A percentile compares a stretch with the other conserved stretches of the same genome.
phyloP scores from a whole-genome alignment of 768 basidiomycete species.

The Collybia sordida region DNA sequence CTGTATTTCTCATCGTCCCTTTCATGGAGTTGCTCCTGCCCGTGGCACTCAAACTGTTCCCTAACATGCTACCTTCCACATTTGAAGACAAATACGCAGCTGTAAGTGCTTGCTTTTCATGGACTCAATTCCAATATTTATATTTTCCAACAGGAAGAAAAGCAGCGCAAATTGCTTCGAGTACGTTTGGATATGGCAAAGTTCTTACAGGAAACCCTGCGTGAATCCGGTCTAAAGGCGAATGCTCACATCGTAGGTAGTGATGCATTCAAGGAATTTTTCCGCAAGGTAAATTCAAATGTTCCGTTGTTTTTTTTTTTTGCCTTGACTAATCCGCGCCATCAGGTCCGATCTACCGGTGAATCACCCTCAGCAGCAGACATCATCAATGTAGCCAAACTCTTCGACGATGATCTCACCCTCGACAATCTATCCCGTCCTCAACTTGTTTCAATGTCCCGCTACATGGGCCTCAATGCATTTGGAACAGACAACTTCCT shows the following conservation, averaged over 20 bases:
- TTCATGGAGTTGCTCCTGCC: conserved; percentile 98
- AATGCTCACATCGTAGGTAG: conserved; percentile 91
- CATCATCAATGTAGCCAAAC: conserved; percentile 90
- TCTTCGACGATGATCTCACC: conserved; percentile 97
- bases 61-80: conserved; percentile 97
- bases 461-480: conserved; percentile 98
- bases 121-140: not conserved
- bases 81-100: conserved; percentile 98
- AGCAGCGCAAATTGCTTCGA: conserved; percentile 91
- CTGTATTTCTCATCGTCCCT: conserved; percentile 91
- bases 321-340: not conserved
- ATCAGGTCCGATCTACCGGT: conserved; percentile 87
- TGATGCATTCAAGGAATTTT: conserved; percentile 99
- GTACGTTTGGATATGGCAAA: conserved; percentile 99
- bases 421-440: conserved; percentile 97
- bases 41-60: conserved; percentile 95
- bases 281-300: conserved; percentile 78
- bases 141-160: conserved; percentile 77
- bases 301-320: not conserved
- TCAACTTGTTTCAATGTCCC: conserved; percentile 96
- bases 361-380: conserved; percentile 89
- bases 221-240: conserved; percentile 90
- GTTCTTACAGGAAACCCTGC: conserved; percentile 95
- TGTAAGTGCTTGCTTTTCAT: conserved; percentile 34
- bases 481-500: conserved; percentile 99